Evolutionary conservation across 306 rosid genomes (phyloP), one percentile per base, ranked within the genome.

Genomic region (Alnus rubra): DNA sequence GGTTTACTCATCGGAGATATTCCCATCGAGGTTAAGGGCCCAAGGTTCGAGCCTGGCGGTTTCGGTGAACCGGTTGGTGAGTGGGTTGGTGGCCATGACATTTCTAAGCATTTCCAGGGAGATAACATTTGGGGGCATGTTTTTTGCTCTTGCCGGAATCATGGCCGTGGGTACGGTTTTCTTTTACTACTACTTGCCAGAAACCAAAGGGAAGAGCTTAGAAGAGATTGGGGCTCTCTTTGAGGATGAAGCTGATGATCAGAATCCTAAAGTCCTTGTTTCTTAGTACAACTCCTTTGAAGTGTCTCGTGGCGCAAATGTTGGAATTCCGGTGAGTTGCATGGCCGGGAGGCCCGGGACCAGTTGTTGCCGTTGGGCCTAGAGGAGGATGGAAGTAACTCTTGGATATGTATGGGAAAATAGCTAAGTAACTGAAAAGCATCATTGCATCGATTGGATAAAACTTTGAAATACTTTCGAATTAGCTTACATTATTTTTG

Each of bases 1-100:
- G 97, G 97, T 93, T 0, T 93, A 90, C 80, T 88, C 98, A 0
- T 87, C 93, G 0, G 98, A 93, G 81, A 90, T 93, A 12, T 91
- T 93, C 39, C 92, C 95, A 0, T 53, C 76, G 52, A 76, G 94
- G 73, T 71, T 88, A 12, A 59, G 97, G 75, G 97, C 98, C 69
- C 97, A 89, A 62, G 98, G 98, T 2, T 87, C 97, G 0, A 91
- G 98, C 79, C 42, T 93, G 51, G 98, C 92, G 0, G 89, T 90
- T 4, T 90, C 93, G 5, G 93, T 90, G 85, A 92, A 92, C 42
- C 59, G 97, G 71, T 75, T 92, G 74, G 92, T 90, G 37, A 90
- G 94, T 37, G 97, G 97, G 18, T 74, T 90, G 75, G 90, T 90
- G 72, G 82, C 97, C 3, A 88, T 92, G 93, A 83, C 95, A 13